Base-by-base conservation (phyloP, 2,329 filamentous ascomycete genomes). In the Aureobasidium sp. region DNA sequence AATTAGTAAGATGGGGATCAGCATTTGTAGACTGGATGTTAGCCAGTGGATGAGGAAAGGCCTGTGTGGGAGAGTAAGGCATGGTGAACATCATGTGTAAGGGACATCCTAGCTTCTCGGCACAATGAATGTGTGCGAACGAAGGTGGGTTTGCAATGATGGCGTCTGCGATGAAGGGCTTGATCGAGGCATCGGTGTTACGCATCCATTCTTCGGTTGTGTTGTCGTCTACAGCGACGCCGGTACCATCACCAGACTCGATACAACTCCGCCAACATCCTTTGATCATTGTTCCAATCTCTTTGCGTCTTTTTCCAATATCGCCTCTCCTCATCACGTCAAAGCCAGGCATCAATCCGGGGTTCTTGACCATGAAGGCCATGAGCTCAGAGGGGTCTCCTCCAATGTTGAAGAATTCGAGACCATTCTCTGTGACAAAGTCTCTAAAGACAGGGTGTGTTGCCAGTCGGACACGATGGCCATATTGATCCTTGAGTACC, bases 11-110 rank as follows among this genome's bases (percentile, higher is more conserved):
- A n/a, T 83, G 84, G 4, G 84, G 80, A 68, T 95, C 90, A 1
- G 88, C 87, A 67, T 91, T 91, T 0, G 87, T 85, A 1, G 84
- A 85, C 66, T 89, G 84, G 62, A 96, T 87, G 66, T 94, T 93
- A 0, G 91, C 91, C 31, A 96, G 79, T 0, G 91, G 91, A 69
- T 96, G 91, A 0, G 90, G 90, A 67, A 96, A 96, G 0, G 88
- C 84, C 71, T 90, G 86, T 0, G 91, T 96, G 0, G 91, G 87
- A 0, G 90, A 90, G 87, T 90, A 96, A 0, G 91, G 91, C 90
- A 96, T 96, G 1, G 91, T 96, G 11, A 57, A 62, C 62, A 63
- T 61, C 5, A 63, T 42, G 2, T 63, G 88, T 11, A 91, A 70
- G 0, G 88, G 88, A 58, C 91, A 85, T 0, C 87, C 88, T 67